Evolutionary conservation across 129 eudicot species (phyloP), one percentile per base, ranked within the genome.

Genomic region (Artemisia tridentata): DNA sequence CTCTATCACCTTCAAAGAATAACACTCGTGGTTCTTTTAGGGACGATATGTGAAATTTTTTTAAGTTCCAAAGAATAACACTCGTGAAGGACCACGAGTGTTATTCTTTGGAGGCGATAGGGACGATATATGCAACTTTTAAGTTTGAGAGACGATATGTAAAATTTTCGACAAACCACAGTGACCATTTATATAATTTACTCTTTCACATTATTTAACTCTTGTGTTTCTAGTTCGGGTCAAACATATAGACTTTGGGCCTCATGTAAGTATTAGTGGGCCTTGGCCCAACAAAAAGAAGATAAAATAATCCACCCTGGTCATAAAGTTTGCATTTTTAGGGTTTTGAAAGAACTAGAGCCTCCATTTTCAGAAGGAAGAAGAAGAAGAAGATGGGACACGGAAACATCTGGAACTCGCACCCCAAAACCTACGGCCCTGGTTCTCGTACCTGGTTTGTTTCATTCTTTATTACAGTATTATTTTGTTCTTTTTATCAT

Each of bases 341-440:
- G 62, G 62, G 62, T 19, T 56, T 56, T 56, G 31, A 56, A 56
- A 19, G 62, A 56, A 14, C 15, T 56, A 2, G 12, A 17, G 62
- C 31, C 31, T 56, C 62, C 62, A 11, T 56, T 56, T 12, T 11
- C 12, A 55, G 17, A 15, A 19, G 19, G 21, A 52, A 52, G 57
- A 15, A 16, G 27, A 55, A 52, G 57, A 15, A 52, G 20, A 54
- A 31, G 43, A 55, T 56, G 62, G 62, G 62, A 17, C 62, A 56
- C 31, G 10, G 6, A 5, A 56, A 56, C 62, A 25, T 56, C 62
- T 56, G 62, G 62, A 56, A 56, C 62, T 56, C 62, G 12, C 62
- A 56, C 12, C 62, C 62, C 29, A 56, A 56, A 56, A 56, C 62
- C 23, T 56, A 56, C 62, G 62, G 62, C 11, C 62, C 62, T 56